These are phyloP conservation scores for Ustilago tritici DNA, from an alignment of 1,284 basidiomycete species.

Conservation along the genomic window DNA sequence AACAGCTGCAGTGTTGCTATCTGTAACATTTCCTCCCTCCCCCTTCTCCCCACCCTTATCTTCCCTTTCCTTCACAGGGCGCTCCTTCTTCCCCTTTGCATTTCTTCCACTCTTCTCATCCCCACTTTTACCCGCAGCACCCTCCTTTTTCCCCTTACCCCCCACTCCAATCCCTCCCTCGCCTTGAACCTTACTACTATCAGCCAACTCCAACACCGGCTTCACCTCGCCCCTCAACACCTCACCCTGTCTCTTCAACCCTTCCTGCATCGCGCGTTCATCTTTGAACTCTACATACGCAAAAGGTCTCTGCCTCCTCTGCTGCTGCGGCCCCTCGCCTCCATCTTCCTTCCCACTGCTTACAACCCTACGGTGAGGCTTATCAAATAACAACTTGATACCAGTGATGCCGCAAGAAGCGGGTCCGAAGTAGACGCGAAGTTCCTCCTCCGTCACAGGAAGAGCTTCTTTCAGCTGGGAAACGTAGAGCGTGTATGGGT, in stretches of 20 bases:
- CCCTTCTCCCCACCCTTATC: conserved; percentile 13
- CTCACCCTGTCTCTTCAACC: conserved; percentile 43
- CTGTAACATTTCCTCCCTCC: neutral
- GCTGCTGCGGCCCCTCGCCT: conserved; percentile 9
- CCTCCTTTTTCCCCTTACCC: conserved; percentile 12
- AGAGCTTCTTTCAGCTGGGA: conserved; percentile 58
- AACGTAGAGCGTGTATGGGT: conserved; percentile 54
- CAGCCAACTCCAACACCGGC: conserved; percentile 44
- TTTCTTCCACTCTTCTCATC: conserved; percentile 19
- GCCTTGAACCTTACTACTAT: conserved; percentile 31
- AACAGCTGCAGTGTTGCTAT: neutral
- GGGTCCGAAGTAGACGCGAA: conserved; percentile 59
- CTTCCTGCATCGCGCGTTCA: conserved; percentile 41
- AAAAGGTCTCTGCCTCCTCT: conserved; percentile 50
- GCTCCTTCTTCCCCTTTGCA: conserved; percentile 10
- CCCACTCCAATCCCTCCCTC: conserved; percentile 11
- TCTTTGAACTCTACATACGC: conserved; percentile 56
- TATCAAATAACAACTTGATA: conserved; percentile 56
- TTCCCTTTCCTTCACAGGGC: conserved; percentile 6
- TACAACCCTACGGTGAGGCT: conserved; percentile 34
- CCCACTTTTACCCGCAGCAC: conserved; percentile 21
- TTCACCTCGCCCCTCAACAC: conserved; percentile 35
- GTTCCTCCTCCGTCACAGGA: conserved; percentile 56
- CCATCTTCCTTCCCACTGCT: conserved; percentile 40
- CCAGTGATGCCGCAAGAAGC: conserved; percentile 48